Evolutionary conservation across 192 early-diverging fungal genomes (phyloP).

Genomic region (Funneliformis geosporum): DNA sequence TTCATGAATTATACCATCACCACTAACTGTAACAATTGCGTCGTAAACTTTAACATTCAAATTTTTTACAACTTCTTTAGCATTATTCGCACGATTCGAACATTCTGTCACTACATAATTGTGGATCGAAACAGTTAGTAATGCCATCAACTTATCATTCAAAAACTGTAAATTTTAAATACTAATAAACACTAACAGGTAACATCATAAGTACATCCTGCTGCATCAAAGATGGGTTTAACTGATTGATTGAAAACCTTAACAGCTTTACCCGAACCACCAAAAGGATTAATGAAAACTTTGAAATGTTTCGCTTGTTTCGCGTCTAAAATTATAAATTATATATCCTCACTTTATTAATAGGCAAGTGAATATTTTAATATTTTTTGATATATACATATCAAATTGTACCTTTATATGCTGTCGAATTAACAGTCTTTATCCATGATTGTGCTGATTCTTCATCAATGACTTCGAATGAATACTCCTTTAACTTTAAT

Average conservation of each 20-base stretch:
- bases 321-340: neutral
- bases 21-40: slow-evolving; percentile 67
- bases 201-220: slow-evolving; percentile 46
- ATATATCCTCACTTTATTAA: neutral
- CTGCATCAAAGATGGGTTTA: slow-evolving; percentile 64
- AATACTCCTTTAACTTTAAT: neutral
- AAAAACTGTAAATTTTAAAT: neutral
- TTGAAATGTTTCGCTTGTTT: slow-evolving; percentile 43
- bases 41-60: slow-evolving; percentile 58
- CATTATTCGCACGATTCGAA: slow-evolving; percentile 50
- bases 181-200: neutral
- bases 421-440: neutral
- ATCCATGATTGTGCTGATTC: neutral
- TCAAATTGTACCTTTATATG: neutral
- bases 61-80: slow-evolving; percentile 58
- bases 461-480: neutral
- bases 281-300: slow-evolving; percentile 74
- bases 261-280: slow-evolving; percentile 67
- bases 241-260: slow-evolving; percentile 58
- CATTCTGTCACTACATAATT: neutral
- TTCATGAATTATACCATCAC: slow-evolving; percentile 84
- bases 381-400: neutral
- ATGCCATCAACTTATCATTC: too few species aligned
- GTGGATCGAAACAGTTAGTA: neutral
- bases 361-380: neutral